Evolutionary conservation across 352 stramenopile species (phyloP).

Genomic region (Globisporangium rhizosaccharum): DNA sequence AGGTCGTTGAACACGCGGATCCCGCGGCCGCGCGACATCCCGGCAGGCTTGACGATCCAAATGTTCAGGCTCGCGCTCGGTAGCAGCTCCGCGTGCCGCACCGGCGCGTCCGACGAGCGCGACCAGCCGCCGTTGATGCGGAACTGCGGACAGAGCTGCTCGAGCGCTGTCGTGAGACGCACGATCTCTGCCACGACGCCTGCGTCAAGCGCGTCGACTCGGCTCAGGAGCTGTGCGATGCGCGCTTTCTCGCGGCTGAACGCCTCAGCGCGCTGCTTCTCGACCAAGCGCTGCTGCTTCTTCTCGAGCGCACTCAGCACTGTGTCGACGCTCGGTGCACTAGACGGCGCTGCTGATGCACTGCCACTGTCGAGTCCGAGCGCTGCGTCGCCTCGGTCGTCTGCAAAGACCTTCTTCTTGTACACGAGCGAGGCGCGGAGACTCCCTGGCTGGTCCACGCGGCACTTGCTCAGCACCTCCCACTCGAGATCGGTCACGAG

Average conservation of each 20-base stretch:
- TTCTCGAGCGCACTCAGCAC: slow-evolving; percentile 50
- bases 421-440: slow-evolving; percentile 52
- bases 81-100: background rate
- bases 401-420: slow-evolving; percentile 38
- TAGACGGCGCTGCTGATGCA: background rate
- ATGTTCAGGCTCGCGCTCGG: slow-evolving; percentile 64
- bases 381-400: slow-evolving; percentile 29
- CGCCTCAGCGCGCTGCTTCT: slow-evolving; percentile 30
- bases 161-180: slow-evolving; percentile 24
- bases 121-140: slow-evolving; percentile 61
- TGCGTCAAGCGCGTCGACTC: slow-evolving; percentile 29
- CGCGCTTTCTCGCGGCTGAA: slow-evolving; percentile 59
- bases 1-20: slow-evolving; percentile 89
- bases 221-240: slow-evolving; percentile 35
- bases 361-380: slow-evolving; percentile 14
- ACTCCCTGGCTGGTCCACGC: slow-evolving; percentile 33
- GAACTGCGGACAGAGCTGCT: slow-evolving; percentile 59
- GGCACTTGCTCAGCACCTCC: slow-evolving; percentile 55
- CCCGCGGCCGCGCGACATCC: slow-evolving; percentile 75
- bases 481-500: slow-evolving; percentile 74
- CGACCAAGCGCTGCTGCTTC: slow-evolving; percentile 29
- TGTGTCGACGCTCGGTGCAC: slow-evolving; percentile 25
- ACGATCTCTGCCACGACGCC: slow-evolving; percentile 23
- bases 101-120: slow-evolving; percentile 9
- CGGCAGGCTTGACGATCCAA: slow-evolving; percentile 93